A percentile compares a stretch with the other conserved stretches of the same genome.
Conservation (phyloP, 2,329 filamentous ascomycete genomes). For the Penicillium crustosum region DNA sequence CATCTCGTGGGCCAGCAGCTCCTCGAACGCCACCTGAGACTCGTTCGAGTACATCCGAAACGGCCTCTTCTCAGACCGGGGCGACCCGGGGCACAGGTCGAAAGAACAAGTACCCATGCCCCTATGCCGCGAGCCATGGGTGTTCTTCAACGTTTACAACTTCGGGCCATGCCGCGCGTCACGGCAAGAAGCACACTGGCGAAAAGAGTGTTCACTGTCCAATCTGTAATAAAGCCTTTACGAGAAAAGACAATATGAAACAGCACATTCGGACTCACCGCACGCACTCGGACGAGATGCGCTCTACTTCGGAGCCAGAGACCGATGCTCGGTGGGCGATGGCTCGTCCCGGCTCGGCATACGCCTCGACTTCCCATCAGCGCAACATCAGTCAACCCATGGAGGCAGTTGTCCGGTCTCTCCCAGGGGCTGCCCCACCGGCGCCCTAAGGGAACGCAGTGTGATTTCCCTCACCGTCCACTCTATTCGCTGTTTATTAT, state of each 20-base stretch:
- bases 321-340: conserved; percentile 17
- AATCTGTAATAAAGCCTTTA: conserved; percentile 67
- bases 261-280: conserved; percentile 64
- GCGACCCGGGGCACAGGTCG: conserved; percentile 28
- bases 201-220: conserved; percentile 68
- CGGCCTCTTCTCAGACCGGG: conserved; percentile 31
- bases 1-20: conserved; percentile 24
- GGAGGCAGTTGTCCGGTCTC: conserved; percentile 11
- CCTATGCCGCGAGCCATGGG: conserved; percentile 58
- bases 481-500: neutral
- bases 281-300: conserved; percentile 36
- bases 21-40: conserved; percentile 27
- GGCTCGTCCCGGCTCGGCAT: conserved; percentile 15
- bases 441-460: neutral
- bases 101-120: conserved; percentile 67
- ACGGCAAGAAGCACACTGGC: conserved; percentile 68
- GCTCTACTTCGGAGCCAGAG: conserved; percentile 23
- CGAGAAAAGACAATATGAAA: conserved; percentile 70
- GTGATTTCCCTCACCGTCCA: neutral
- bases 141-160: conserved; percentile 66
- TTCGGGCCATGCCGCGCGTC: conserved; percentile 65
- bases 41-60: conserved; percentile 24
- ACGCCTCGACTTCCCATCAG: conserved; percentile 14
- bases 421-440: conserved; percentile 4
- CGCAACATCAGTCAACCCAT: conserved; percentile 20